Evolutionary conservation across 768 basidiomycete genomes (phyloP).

Genomic region (Lyophyllum atratum): DNA sequence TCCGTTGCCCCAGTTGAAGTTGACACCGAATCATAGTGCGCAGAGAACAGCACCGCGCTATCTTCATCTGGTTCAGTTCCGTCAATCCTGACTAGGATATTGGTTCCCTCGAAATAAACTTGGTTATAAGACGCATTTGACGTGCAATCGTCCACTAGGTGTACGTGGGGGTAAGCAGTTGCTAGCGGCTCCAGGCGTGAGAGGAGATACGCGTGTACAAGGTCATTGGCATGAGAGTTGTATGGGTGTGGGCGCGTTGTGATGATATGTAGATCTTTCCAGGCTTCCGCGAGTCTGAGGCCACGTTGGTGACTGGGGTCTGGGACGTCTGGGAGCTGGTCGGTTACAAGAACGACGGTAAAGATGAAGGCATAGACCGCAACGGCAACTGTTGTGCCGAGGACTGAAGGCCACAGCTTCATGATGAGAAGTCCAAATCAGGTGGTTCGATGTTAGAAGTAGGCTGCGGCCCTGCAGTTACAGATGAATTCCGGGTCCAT

Average conservation of each 20-base stretch:
- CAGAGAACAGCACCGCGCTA: conserved; percentile 69
- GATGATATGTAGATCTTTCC: conserved; percentile 36
- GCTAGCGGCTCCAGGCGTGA: conserved; percentile 51
- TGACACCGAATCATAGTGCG: conserved; percentile 83
- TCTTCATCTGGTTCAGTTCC: conserved; percentile 42
- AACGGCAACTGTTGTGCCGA: conserved; percentile 7
- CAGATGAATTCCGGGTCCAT: not conserved
- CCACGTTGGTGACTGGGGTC: conserved; percentile 2
- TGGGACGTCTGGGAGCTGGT: conserved; percentile 12
- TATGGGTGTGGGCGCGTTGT: conserved; percentile 74
- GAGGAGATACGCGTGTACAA: conserved; percentile 62
- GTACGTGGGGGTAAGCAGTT: conserved; percentile 42
- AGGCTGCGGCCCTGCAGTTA: not conserved
- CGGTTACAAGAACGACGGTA: conserved; percentile 11
- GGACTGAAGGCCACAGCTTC: conserved; percentile 5
- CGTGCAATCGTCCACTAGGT: conserved; percentile 49
- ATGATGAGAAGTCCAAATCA: not conserved
- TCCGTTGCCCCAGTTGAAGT: conserved; percentile 77
- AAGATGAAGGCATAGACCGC: conserved; percentile 13
- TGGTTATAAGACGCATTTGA: conserved; percentile 18
- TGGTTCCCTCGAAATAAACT: conserved; percentile 71
- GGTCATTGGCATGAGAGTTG: conserved; percentile 76
- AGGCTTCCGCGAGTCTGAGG: conserved; percentile 16
- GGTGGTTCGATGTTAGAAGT: not conserved
- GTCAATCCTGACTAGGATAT: conserved; percentile 65